Conservation (phyloP, 2,329 filamentous ascomycete genomes). For the Pestalotiopsis sp. region DNA sequence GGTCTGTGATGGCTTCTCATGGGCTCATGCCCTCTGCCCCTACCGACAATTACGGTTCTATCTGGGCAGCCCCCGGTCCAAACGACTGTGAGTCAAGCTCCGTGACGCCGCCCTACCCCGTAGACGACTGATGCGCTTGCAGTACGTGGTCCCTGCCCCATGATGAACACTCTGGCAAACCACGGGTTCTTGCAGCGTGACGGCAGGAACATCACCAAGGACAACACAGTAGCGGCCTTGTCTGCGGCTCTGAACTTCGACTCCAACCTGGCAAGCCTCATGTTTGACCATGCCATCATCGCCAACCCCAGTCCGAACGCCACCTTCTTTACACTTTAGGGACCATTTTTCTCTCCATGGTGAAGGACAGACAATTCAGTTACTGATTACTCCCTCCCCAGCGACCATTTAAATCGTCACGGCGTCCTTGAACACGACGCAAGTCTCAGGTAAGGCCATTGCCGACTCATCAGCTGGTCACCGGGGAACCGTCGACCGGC, state of each 20-base stretch:
- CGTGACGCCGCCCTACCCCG: background rate
- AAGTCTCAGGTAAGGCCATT: slow-evolving; percentile 10
- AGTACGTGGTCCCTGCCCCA: slow-evolving; percentile 38
- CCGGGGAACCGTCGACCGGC: background rate
- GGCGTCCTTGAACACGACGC: slow-evolving; percentile 14
- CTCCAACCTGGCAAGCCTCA: slow-evolving; percentile 35
- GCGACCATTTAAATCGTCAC: slow-evolving; percentile 15
- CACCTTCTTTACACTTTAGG: slow-evolving; percentile 40
- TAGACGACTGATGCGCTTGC: background rate
- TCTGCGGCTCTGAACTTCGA: slow-evolving; percentile 46
- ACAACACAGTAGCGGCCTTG: slow-evolving; percentile 40
- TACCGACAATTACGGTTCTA: background rate
- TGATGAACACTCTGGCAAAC: slow-evolving; percentile 55
- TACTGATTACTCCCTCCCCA: background rate
- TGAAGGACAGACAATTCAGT: background rate
- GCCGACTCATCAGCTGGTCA: background rate
- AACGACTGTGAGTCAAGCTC: background rate
- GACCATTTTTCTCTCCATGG: background rate
- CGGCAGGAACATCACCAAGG: slow-evolving; percentile 43
- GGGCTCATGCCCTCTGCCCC: background rate
- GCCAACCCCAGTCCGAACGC: slow-evolving; percentile 47
- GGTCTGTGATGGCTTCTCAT: background rate
- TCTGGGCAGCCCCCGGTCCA: background rate
- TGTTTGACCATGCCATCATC: slow-evolving; percentile 45
- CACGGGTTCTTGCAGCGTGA: slow-evolving; percentile 50